Percentiles rank a stretch among this genome's conserved stretches.
These are phyloP conservation scores for Leptoxyphium fumago DNA, from an alignment of 2,329 filamentous ascomycete genomes.

Conservation along the genomic window DNA sequence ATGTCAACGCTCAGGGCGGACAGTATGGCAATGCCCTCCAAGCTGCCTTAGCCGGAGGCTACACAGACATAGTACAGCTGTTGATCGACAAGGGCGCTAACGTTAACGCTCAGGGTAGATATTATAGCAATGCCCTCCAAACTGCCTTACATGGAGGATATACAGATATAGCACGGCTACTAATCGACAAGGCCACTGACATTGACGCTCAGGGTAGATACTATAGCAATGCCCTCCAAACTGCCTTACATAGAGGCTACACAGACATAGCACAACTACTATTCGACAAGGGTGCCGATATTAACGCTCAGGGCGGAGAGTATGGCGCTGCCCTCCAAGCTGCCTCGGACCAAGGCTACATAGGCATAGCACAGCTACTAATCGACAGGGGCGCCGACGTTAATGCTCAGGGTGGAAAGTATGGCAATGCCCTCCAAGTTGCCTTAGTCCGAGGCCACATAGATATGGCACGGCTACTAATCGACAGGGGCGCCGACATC, in stretches of 20 bases:
- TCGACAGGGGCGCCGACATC: constrained; percentile 2
- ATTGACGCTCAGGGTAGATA: constrained; percentile 1
- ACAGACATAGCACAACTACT: background rate
- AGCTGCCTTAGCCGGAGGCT: background rate
- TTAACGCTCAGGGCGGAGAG: constrained; percentile 2
- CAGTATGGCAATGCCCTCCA: background rate
- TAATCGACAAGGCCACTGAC: constrained; percentile 3
- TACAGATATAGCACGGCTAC: constrained; percentile 6
- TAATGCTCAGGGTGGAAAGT: constrained; percentile 5
- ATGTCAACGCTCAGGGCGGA: background rate
- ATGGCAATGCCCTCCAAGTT: constrained; percentile 7
- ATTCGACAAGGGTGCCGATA: constrained; percentile 1
- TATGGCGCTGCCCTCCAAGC: constrained; percentile 1
- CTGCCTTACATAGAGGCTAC: background rate
- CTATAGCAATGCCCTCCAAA: background rate
- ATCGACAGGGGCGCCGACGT: constrained; percentile 12
- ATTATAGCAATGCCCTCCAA: constrained; percentile 8
- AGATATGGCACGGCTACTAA: constrained; percentile 6
- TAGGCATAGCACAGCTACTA: constrained; percentile 8
- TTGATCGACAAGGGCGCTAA: constrained; percentile 14
- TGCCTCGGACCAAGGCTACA: background rate
- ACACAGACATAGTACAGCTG: constrained; percentile 6
- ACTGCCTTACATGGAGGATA: constrained; percentile 6
- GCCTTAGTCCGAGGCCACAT: constrained; percentile 1
- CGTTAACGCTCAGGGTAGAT: constrained; percentile 8